These are phyloP conservation scores for Acorus calamus DNA, from an alignment of 106 monocot species.

Conservation along the genomic window DNA sequence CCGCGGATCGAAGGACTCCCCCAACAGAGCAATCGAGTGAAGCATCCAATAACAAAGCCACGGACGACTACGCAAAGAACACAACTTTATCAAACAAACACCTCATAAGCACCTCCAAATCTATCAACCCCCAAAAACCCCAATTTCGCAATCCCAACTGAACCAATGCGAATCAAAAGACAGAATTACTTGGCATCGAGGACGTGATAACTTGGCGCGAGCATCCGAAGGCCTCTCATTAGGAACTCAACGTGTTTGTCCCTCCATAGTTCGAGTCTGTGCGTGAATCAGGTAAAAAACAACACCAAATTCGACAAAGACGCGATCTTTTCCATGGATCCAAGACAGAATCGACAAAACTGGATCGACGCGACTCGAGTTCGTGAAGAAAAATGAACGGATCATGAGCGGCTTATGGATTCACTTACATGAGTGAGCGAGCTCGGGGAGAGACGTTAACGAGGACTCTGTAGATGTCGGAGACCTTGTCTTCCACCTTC, in stretches of 20 bases:
- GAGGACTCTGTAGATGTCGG: constrained; percentile 56
- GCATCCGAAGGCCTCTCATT: constrained; percentile 43
- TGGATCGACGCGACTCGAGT: not conserved
- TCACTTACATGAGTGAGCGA: constrained; percentile 45
- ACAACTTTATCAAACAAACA: not conserved
- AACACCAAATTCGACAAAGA: not conserved
- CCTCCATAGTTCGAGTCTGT: constrained; percentile 81
- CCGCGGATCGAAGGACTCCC: constrained; percentile 50
- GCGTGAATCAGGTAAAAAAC: not conserved
- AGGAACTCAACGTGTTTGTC: constrained; percentile 79
- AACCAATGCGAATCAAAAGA: not conserved
- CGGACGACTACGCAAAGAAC: constrained; percentile 51
- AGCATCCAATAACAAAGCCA: constrained; percentile 99
- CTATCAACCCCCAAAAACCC: not conserved
- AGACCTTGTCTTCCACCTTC: constrained; percentile 48
- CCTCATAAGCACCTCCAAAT: not conserved
- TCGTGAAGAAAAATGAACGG: too few species aligned
- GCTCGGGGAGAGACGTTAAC: constrained; percentile 36
- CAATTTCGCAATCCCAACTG: not conserved
- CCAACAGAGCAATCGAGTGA: constrained; percentile 69
- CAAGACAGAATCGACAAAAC: not conserved
- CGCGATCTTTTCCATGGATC: not conserved
- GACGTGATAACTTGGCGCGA: constrained; percentile 56
- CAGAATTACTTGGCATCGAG: constrained; percentile 82
- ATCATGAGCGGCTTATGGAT: too few species aligned